Base-by-base conservation (phyloP, 2,329 filamentous ascomycete genomes). In the Fusarium circinatum region DNA sequence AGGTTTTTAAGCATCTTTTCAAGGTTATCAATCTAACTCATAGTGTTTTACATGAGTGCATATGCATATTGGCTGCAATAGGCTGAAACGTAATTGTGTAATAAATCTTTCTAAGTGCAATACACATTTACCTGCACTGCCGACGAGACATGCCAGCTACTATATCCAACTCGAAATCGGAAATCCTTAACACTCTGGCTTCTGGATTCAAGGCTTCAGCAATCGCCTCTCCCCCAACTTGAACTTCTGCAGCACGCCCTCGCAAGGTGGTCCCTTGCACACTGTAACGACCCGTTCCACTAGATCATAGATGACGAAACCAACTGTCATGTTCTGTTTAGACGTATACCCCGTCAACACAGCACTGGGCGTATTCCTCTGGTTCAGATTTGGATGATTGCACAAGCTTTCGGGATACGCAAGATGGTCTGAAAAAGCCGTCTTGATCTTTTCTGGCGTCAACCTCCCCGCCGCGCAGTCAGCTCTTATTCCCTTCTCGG, bases 101-200 rank as follows among this genome's bases (percentile, higher is more conserved):
- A 17, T 8, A 12, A 13, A 9, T 3, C 11, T n/a, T 24, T 42
- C 9, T 10, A 10, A 10, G 10, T 24, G 3, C 6, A 24, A 17
- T 9, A 15, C n/a, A 17, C 6, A 3, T 42, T 15, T 11, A 20
- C 2, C 8, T 24, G 3, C 11, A 14, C 2, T 7, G 11, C 10
- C 4, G 4, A 24, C 4, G 4, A 49, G 6, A 17, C 7, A 32
- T n/a, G 4, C 11, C 9, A 20, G 15, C 8, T 34, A 5, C 2
- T 12, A 10, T 24, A 11, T 14, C 6, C 3, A 3, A 3, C 3
- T 8, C 12, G 3, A 4, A 17, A 5, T 20, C 8, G 5, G 6
- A 17, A 7, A 6, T 17, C 8, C 5, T n/a, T 2, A 14, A 34
- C 12, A 10, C 12, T 8, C 1, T 11, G 1, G 12, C 6, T 34